Conservation (phyloP, 2,329 filamentous ascomycete species). For the Xylogone sp. region DNA sequence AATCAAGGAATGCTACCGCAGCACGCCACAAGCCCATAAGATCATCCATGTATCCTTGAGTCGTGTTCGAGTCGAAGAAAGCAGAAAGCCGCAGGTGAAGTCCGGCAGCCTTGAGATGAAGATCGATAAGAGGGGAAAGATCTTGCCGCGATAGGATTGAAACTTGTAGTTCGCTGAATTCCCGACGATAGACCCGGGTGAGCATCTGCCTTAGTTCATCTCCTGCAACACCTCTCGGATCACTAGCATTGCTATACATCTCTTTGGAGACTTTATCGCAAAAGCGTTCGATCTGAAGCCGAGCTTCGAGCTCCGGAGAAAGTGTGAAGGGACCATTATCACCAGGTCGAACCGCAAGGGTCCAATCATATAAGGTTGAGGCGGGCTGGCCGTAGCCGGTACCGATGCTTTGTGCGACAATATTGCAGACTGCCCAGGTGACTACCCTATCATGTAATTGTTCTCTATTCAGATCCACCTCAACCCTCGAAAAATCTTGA, state of each 20-base stretch:
- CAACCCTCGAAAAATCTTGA: slow-evolving; percentile 76
- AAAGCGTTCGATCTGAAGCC: slow-evolving; percentile 69
- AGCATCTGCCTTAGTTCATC: slow-evolving; percentile 65
- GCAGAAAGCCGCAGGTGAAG: slow-evolving; percentile 74
- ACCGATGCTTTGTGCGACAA: slow-evolving; percentile 77
- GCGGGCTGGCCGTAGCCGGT: slow-evolving; percentile 81
- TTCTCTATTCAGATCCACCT: slow-evolving; percentile 71
- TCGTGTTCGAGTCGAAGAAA: slow-evolving; percentile 75
- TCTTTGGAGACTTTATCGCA: slow-evolving; percentile 75
- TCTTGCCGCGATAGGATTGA: slow-evolving; percentile 52
- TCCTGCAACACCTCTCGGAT: slow-evolving; percentile 64
- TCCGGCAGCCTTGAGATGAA: slow-evolving; percentile 69
- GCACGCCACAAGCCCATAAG: slow-evolving; percentile 73
- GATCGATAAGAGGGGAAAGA: slow-evolving; percentile 53
- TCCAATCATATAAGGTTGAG: slow-evolving; percentile 74
- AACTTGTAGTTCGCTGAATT: slow-evolving; percentile 60
- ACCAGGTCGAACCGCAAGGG: slow-evolving; percentile 56
- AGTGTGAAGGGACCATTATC: slow-evolving; percentile 57
- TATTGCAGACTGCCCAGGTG: slow-evolving; percentile 83
- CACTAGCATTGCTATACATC: slow-evolving; percentile 74
- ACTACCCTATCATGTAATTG: slow-evolving; percentile 74
- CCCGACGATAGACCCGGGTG: slow-evolving; percentile 62
- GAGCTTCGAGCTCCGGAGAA: slow-evolving; percentile 59
- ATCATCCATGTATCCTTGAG: slow-evolving; percentile 68
- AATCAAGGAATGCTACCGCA: slow-evolving; percentile 64